phyloP scores from a whole-genome alignment of 192 early-diverging fungal genomes.

The Funneliformis geosporum region DNA sequence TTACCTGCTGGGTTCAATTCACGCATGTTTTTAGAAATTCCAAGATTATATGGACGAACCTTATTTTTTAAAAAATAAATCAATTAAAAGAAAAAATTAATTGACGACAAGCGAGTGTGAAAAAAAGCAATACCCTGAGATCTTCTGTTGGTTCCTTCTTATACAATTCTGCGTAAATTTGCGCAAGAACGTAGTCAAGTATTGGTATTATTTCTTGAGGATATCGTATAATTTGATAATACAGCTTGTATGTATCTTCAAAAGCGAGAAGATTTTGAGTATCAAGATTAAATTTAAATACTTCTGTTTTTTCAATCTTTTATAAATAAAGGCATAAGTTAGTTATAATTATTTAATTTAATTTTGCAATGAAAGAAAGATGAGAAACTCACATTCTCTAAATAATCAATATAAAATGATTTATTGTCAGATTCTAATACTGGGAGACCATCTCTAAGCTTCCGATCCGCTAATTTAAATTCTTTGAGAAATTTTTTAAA shows the following conservation, averaged over 20 bases:
- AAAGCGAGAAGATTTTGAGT: constrained; percentile 80
- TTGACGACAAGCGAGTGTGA: not conserved
- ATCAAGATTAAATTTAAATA: constrained; percentile 85
- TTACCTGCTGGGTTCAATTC: constrained; percentile 86
- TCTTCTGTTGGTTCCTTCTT: constrained; percentile 35
- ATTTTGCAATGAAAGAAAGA: not conserved
- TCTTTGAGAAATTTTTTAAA: constrained; percentile 83
- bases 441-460: constrained; percentile 36
- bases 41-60: constrained; percentile 89
- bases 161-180: constrained; percentile 69
- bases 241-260: constrained; percentile 66
- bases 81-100: constrained; percentile 17
- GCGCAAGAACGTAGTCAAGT: constrained; percentile 85
- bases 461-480: constrained; percentile 63
- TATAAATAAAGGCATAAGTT: not conserved
- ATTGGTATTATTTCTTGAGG: constrained; percentile 95
- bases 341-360: not conserved
- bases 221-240: constrained; percentile 86
- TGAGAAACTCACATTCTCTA: constrained; percentile 51
- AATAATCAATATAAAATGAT: constrained; percentile 78
- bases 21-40: constrained; percentile 80
- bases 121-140: not conserved
- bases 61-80: constrained; percentile 18
- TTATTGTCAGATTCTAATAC: constrained; percentile 51
- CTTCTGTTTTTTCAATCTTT: constrained; percentile 64